A percentile compares a stretch with the other conserved stretches of the same genome.
phyloP scores from a whole-genome alignment of 257 asterid genomes.

The Nemophila menziesii region DNA sequence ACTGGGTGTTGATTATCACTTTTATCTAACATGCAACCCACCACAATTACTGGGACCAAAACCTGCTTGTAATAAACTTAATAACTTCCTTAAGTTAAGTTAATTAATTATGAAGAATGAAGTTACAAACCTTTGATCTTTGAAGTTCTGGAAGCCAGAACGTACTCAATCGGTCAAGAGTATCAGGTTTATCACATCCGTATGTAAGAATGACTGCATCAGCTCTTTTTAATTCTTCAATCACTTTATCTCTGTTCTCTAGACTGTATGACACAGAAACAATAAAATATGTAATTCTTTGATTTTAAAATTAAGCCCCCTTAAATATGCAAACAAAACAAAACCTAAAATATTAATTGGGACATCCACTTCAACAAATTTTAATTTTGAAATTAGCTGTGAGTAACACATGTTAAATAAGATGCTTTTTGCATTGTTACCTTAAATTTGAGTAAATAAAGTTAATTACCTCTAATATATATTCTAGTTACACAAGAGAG shows the following conservation, averaged over 20 bases:
- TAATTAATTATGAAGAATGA: not conserved
- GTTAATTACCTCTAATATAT: no score
- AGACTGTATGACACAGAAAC: constrained; percentile 34
- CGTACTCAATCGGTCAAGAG: constrained; percentile 84
- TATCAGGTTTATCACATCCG: constrained; percentile 81
- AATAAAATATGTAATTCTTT: not conserved
- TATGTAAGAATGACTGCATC: constrained; percentile 89
- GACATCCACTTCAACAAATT: no score
- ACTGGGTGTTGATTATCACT: constrained; percentile 64
- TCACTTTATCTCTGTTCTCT: constrained; percentile 55
- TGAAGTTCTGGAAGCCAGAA: constrained; percentile 98
- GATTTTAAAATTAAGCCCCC: not conserved
- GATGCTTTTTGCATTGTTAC: no score
- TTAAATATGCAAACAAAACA: not conserved
- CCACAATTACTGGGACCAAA: constrained; percentile 89
- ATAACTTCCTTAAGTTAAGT: not conserved
- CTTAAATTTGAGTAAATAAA: no score
- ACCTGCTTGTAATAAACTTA: constrained; percentile 33
- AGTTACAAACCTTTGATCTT: constrained; percentile 56
- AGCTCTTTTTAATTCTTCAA: constrained; percentile 74
- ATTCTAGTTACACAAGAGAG: no score
- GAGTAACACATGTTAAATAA: no score
- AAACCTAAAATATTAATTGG: no score
- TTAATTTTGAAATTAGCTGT: no score
- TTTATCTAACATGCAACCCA: constrained; percentile 94